phyloP scores from a whole-genome alignment of 2,329 filamentous ascomycete species.

The Talaromyces sp. region DNA sequence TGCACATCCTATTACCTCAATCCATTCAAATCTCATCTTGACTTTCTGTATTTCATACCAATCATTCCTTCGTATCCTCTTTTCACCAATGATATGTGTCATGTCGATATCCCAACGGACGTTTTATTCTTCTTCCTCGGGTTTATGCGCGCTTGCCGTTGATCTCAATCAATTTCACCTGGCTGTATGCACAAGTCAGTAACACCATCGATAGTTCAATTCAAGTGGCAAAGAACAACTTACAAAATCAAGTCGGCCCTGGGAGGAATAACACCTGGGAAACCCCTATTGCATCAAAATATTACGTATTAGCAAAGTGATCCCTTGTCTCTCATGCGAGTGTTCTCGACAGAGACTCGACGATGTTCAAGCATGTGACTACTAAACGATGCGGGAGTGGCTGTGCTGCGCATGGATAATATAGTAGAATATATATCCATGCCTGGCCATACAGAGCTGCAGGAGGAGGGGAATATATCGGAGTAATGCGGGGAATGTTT shows the following conservation, averaged over 20 bases:
- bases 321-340: neutral
- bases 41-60: neutral
- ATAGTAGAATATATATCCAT: neutral
- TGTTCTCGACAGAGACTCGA: too few relatives aligned
- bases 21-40: neutral
- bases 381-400: slow-evolving; percentile 4
- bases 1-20: neutral
- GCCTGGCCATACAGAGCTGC: neutral
- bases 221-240: slow-evolving; percentile 41
- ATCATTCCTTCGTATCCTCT: neutral
- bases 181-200: slow-evolving; percentile 46
- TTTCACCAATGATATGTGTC: neutral
- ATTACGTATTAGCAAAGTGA: neutral
- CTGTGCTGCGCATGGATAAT: neutral
- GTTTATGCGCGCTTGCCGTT: slow-evolving; percentile 36
- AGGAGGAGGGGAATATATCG: slow-evolving; percentile 3
- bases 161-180: slow-evolving; percentile 68
- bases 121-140: neutral
- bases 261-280: slow-evolving; percentile 73
- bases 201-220: neutral
- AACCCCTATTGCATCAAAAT: slow-evolving; percentile 58
- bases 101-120: neutral
- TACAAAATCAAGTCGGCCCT: slow-evolving; percentile 80
- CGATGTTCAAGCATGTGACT: neutral
- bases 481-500: slow-evolving; percentile 5